phyloP scores from a whole-genome alignment of 371 early-diverging fungal genomes.

The Furculomyces boomerangus region DNA sequence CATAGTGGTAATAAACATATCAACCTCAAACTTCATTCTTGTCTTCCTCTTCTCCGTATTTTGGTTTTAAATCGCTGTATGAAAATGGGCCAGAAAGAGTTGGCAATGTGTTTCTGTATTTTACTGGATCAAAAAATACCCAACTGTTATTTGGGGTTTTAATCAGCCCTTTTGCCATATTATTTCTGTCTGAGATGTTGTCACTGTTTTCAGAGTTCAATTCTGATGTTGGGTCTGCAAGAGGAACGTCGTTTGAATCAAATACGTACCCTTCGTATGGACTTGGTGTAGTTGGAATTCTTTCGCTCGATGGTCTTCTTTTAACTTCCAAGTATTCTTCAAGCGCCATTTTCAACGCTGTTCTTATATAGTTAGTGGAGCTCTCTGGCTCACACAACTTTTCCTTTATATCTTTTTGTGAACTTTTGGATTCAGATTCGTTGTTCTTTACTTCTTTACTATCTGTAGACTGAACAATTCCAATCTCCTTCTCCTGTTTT shows the following conservation, averaged over 20 bases:
- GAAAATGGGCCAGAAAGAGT: background rate
- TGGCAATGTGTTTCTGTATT: background rate
- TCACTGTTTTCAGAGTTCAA: background rate
- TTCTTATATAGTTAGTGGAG: slow-evolving; percentile 14
- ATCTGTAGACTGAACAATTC: background rate
- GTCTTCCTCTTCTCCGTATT: background rate
- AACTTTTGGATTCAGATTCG: too few species aligned
- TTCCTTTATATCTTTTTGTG: too few species aligned
- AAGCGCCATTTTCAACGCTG: slow-evolving; percentile 14
- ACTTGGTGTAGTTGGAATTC: too few species aligned
- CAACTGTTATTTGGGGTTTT: background rate
- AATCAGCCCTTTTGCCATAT: background rate
- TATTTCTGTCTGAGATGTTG: background rate
- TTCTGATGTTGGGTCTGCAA: background rate
- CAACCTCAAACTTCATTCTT: too few species aligned
- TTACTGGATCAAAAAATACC: slow-evolving; percentile 3
- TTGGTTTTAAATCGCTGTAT: background rate
- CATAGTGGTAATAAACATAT: too few species aligned
- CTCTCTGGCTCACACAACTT: background rate
- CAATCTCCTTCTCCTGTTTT: slow-evolving; percentile 3
- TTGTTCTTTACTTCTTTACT: too few species aligned
- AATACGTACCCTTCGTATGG: too few species aligned
- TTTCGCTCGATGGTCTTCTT: background rate
- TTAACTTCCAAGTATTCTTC: background rate
- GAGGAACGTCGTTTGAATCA: too few species aligned